Base-by-base conservation (phyloP, 2,329 filamentous ascomycete species). In the Penicillium sp. region DNA sequence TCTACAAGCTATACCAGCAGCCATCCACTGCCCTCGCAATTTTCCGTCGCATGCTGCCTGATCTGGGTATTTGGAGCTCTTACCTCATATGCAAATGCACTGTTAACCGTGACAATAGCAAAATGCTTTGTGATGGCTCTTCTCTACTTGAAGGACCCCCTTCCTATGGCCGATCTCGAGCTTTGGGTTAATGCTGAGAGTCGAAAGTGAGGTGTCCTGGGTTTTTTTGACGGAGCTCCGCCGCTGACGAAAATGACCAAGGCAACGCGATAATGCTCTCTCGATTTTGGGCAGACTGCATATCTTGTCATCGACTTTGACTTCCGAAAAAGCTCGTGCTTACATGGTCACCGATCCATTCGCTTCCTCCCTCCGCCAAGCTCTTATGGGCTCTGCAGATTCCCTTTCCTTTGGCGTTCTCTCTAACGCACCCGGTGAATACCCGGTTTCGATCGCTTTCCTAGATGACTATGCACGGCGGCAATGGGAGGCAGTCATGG, bases 61-160 rank as follows among this genome's bases (percentile, higher is more conserved):
- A 95, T 66, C 75, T 97, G 54, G 89, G 88, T 91, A 78, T 64
- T 75, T 62, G 46, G 43, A 52, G 50, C 59, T 53, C 42, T 47
- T 25, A 43, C 27, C 9, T 41, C 20, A 13, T 43, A 47, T 27
- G 46, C 33, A 53, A 27, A 31, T 10, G 13, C 15, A 42, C 25
- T 13, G 58, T 53, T 53, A 33, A 47, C 48, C 59, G 27, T 59
- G 41, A 49, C 4, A 33, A 32, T 62, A 89, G 92, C 93, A 61
- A 97, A 98, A 78, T 89, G 85, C 13, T 87, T 98, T 64, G 92
- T 98, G 53, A 95, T 96, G 86, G 88, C 88, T 33, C 83, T 98
- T 64, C 83, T 98, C 3, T 98, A 95, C 74, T 87, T 95, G 75
- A 88, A 89, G 35, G 78, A 81, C 9, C 88, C 93, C 0, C 81